Evolutionary conservation across 1,139 yeast genomes (phyloP).

Genomic region (Arxiozyma slooffiae): DNA sequence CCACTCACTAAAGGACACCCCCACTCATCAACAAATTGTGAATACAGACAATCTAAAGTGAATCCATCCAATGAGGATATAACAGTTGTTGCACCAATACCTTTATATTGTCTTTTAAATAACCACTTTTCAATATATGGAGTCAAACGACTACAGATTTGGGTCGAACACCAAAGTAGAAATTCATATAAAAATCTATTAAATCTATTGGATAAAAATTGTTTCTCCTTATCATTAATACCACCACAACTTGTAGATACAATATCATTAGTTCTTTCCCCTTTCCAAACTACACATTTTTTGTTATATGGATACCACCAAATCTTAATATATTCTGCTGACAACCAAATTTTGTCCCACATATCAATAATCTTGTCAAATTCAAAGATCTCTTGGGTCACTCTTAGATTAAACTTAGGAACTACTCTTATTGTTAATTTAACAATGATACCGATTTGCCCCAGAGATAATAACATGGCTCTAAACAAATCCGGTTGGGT

Average conservation of each 20-base stretch:
- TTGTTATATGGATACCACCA: constrained; percentile 98
- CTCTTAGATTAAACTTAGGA: constrained; percentile 72
- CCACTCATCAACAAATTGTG: constrained; percentile 96
- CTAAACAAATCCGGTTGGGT: constrained; percentile 62
- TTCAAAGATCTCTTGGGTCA: constrained; percentile 70
- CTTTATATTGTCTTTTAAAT: constrained; percentile 75
- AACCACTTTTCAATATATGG: constrained; percentile 80
- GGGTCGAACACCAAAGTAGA: constrained; percentile 70
- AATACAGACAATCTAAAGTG: constrained; percentile 90
- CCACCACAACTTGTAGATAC: constrained; percentile 33
- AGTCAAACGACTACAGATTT: constrained; percentile 61
- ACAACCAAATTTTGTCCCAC: constrained; percentile 75
- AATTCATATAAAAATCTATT: constrained; percentile 76
- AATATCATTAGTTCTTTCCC: constrained; percentile 55
- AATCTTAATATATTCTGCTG: constrained; percentile 80
- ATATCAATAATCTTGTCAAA: constrained; percentile 59
- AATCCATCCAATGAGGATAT: constrained; percentile 78
- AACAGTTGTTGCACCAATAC: constrained; percentile 50
- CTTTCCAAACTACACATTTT: constrained; percentile 85
- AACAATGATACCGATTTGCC: constrained; percentile 84
- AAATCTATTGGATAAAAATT: constrained; percentile 76
- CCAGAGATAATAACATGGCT: constrained; percentile 81
- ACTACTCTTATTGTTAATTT: constrained; percentile 80
- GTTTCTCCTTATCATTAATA: constrained; percentile 43
- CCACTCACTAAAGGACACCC: constrained; percentile 79